These are phyloP conservation scores for Podaxis sp. DNA, from an alignment of 768 basidiomycete species.

Conservation along the genomic window DNA sequence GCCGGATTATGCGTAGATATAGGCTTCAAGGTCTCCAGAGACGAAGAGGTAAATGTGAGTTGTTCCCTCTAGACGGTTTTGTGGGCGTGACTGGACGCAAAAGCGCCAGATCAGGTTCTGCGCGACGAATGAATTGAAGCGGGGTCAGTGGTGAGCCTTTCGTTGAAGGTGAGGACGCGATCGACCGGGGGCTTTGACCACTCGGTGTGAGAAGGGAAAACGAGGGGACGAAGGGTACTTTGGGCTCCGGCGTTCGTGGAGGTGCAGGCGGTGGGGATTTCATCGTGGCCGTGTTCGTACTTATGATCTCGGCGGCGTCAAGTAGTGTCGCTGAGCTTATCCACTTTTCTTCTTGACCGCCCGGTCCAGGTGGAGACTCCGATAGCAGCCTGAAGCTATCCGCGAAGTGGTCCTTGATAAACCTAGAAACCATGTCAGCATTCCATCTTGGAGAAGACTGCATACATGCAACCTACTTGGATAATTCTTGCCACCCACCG, in stretches of 20 bases:
- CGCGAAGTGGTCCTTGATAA: conserved; percentile 83
- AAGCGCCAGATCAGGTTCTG: conserved; percentile 50
- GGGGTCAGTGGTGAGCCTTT: conserved; percentile 75
- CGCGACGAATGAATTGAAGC: conserved; percentile 81
- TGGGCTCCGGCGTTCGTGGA: conserved; percentile 70
- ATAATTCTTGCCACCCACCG: conserved; percentile 90
- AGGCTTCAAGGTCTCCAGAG: conserved; percentile 61
- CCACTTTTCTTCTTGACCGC: conserved; percentile 70
- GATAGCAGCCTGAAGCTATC: conserved; percentile 73
- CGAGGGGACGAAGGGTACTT: conserved; percentile 51
- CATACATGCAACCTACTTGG: conserved; percentile 54
- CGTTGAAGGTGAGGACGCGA: conserved; percentile 41
- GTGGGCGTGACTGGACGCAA: conserved; percentile 65
- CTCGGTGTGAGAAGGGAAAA: conserved; percentile 61
- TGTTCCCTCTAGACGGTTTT: conserved; percentile 35
- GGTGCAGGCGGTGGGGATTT: conserved; percentile 30
- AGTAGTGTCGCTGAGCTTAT: conserved; percentile 74
- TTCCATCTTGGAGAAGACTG: conserved; percentile 6
- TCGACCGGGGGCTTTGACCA: conserved; percentile 44
- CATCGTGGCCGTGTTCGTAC: conserved; percentile 8
- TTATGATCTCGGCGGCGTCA: conserved; percentile 39
- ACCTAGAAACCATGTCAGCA: conserved; percentile 39
- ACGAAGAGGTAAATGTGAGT: conserved; percentile 41
- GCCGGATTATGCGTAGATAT: not conserved
- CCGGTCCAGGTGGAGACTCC: conserved; percentile 53